Conservation (phyloP, 1,139 yeast genomes). For the Pichia inconspicua region DNA sequence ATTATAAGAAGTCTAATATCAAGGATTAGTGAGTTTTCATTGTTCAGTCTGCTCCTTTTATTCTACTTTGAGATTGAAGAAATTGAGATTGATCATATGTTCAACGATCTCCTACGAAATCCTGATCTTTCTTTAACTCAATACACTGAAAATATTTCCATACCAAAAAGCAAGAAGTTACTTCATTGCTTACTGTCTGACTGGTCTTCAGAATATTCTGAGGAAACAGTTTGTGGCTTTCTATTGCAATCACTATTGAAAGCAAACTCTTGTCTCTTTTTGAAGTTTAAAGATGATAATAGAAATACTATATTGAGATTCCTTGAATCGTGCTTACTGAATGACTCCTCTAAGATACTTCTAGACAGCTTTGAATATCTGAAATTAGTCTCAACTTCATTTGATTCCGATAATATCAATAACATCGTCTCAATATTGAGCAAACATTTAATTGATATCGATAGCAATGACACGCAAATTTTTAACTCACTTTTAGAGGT, state of each 20-base stretch:
- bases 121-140: neutral
- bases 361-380: neutral
- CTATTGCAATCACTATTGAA: too few relatives aligned
- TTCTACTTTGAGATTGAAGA: neutral
- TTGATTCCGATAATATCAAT: neutral
- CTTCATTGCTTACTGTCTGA: neutral
- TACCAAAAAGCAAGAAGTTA: constrained; percentile 1
- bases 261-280: neutral
- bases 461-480: neutral
- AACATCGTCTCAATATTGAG: neutral
- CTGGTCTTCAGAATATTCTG: neutral
- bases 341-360: neutral
- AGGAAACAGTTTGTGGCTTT: neutral
- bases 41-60: neutral
- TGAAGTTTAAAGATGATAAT: too few relatives aligned
- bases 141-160: neutral
- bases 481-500: neutral
- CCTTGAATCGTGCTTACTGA: neutral
- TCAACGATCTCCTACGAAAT: neutral
- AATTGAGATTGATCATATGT: too few relatives aligned
- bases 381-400: too few relatives aligned
- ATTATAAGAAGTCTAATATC: too few relatives aligned
- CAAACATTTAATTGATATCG: neutral
- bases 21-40: neutral
- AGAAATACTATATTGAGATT: neutral